Percentiles rank a stretch among this genome's conserved stretches.
These are phyloP conservation scores for Tulasnella sp. DNA, from an alignment of 768 basidiomycete genomes.

Conservation along the genomic window DNA sequence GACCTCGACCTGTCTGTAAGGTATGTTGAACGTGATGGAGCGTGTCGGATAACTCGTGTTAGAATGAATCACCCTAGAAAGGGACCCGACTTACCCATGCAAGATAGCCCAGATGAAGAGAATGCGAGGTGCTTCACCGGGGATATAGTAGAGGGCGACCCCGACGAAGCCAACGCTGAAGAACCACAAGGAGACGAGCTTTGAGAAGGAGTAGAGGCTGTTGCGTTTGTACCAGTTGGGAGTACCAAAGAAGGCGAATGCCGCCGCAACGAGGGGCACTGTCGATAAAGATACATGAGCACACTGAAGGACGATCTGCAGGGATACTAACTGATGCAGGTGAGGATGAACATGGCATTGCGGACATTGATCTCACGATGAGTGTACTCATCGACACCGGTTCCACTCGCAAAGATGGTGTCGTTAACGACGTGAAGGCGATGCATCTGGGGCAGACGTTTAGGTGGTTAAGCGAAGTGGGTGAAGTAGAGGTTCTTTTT, in stretches of 20 bases:
- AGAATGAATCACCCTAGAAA: too few species aligned
- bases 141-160: not conserved
- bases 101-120: not conserved
- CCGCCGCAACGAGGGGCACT: not conserved
- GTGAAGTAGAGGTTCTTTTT: too few species aligned
- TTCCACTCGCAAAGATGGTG: not conserved
- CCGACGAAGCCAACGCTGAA: not conserved
- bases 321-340: not conserved
- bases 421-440: not conserved
- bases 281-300: not conserved
- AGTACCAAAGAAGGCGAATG: not conserved
- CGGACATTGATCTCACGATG: not conserved
- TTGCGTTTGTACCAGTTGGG: conserved; percentile 1
- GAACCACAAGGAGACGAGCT: not conserved
- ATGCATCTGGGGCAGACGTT: too few species aligned
- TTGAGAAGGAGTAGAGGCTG: not conserved
- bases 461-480: too few species aligned
- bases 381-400: not conserved
- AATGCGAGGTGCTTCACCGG: not conserved
- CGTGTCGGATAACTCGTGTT: too few species aligned
- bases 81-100: conserved; percentile 10
- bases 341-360: conserved; percentile 2
- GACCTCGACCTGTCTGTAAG: not conserved
- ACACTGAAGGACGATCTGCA: not conserved
- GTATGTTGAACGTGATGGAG: too few species aligned